Evolutionary conservation across 257 asterid species (phyloP), one percentile per base, ranked within the genome.

Genomic region (Solanum chmielewskii): DNA sequence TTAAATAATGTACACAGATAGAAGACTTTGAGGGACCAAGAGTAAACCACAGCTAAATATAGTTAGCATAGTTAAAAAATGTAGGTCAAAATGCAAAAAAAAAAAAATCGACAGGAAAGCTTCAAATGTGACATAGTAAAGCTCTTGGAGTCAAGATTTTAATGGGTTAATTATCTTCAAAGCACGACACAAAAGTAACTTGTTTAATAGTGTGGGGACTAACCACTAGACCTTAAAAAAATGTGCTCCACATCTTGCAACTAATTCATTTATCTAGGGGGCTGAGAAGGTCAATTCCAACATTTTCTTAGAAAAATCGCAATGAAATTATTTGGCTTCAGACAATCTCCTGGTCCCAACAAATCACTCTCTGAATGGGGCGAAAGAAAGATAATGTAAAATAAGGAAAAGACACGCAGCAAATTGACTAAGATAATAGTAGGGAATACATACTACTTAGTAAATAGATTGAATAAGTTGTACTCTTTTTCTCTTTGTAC

Each of bases 201-300:
- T 29, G 59, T 89, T 91, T 62, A 87, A 83, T 39, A 84, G 29
- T 73, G 90, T 88, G 91, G 91, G 92, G 92, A 87, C 92, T 90
- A 85, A 89, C 86, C 35, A 87, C 89, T 87, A 89, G 89, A 84
- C 90, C 62, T 27, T 16, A 73, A 70, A 68, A 20, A 74, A 56
- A 39, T 87, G 89, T 68, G 90, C 81, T 83, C 87, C 85, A 89
- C 89, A 90, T 87, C 91, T 89, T 83, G 91, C 89, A 88, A 89
- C 68, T 23, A 52, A 47, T 47, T 47, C 85, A 47, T 91, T 89
- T 60, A 89, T 88, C 86, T 87, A 37, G 39, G 91, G 91, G 89
- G 86, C 88, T 86, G 59, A 89, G 76, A 88, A 90, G 90, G 94
- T 76, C 89, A 87, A 47, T 71, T 49, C 27, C 15, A 66, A 83